Evolutionary conservation across 768 basidiomycete genomes (phyloP), one percentile per base, ranked within the genome.

Genomic region (Suillus subalutaceus): DNA sequence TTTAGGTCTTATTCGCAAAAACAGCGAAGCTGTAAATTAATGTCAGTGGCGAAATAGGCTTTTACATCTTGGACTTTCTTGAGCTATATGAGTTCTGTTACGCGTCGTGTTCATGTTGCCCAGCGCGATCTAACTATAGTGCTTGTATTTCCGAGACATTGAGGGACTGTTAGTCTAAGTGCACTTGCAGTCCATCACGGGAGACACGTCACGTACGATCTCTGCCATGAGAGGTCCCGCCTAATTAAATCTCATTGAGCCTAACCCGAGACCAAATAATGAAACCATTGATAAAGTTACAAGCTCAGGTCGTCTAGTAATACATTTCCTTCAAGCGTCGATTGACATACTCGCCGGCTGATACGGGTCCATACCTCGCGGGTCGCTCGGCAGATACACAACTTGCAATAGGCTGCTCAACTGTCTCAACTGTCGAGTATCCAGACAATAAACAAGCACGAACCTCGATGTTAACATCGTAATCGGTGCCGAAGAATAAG

Each of bases 401-500:
- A 32, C 79, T 83, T 6, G 81, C 75, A 23, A 85, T 80, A 4
- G 84, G 77, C 75, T 83, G 57, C 16, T 35, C 2, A 60, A 16
- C 13, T 6, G 32, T 32, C 20, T 56, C 32, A 56, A 35, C 35
- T 35, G 10, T n/a, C 12, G 20, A 35, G 40, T 18, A 16, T 7
- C 43, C 6, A 13, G 6, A 9, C 1, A 30, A 32, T 43, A 43
- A 30, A 32, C 3, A 30, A 9, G 41, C 32, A 69, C 84, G 9
- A 65, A 93, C 93, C 84, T 93, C 89, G 2, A 97, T 82, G 63
- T 79, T 81, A 6, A 95, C 92, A 68, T 96, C 86, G 72, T 95
- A 94, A 73, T 96, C 93, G 15, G 89, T 90, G 3, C 96, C 94
- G 68, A 96, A 95, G 80, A 97, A 97, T 35, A 96, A 80, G 0